phyloP scores from a whole-genome alignment of 257 asterid species.

The Verbena officinalis region DNA sequence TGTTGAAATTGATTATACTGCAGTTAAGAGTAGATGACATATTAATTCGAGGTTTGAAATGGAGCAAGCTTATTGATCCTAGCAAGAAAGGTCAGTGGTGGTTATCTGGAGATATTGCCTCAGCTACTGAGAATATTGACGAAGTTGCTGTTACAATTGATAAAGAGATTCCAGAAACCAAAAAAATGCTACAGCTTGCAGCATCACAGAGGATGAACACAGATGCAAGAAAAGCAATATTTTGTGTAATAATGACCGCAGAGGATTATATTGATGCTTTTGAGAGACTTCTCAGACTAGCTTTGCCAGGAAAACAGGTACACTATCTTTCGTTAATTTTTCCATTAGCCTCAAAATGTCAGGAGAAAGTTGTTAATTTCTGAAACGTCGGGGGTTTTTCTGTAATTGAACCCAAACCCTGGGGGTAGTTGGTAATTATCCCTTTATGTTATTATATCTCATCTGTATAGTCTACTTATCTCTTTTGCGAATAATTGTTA shows the following conservation, averaged over 20 bases:
- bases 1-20: constrained; percentile 14
- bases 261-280: constrained; percentile 94
- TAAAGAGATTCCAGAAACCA: constrained; percentile 74
- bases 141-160: constrained; percentile 78
- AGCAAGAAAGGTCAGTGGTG: constrained; percentile 97
- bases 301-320: constrained; percentile 92
- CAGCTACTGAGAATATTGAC: constrained; percentile 51
- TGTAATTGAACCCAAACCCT: too few species aligned
- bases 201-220: constrained; percentile 96
- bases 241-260: constrained; percentile 87
- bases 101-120: constrained; percentile 68
- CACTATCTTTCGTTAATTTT: constrained; percentile 3
- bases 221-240: constrained; percentile 84
- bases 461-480: constrained; percentile 11
- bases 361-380: too few species aligned
- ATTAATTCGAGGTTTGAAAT: constrained; percentile 70
- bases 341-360: too few species aligned
- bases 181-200: constrained; percentile 85
- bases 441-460: constrained; percentile 14
- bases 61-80: constrained; percentile 91
- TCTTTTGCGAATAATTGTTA: constrained; percentile 34
- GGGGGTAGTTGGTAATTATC: too few species aligned
- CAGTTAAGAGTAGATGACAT: constrained; percentile 83
- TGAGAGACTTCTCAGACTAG: constrained; percentile 85
- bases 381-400: too few species aligned